phyloP scores from a whole-genome alignment of 345 rosid species.

The Combretum micranthum region DNA sequence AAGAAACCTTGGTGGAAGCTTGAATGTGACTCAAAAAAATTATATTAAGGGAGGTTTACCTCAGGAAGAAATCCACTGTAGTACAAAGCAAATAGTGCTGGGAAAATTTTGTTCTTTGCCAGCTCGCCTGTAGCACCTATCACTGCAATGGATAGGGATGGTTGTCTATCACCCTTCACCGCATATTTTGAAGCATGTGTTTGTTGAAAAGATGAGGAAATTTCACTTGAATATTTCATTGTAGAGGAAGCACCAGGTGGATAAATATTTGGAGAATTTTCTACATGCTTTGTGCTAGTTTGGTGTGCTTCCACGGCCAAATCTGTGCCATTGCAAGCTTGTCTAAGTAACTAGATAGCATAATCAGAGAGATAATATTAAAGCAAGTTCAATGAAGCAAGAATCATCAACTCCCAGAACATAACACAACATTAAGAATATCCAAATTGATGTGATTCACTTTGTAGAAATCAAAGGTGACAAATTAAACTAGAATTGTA shows the following conservation, averaged over 20 bases:
- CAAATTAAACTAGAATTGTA: not conserved
- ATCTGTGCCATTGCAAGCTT: no score
- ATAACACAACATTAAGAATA: no score
- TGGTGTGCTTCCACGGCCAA: no score
- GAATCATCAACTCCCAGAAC: no score
- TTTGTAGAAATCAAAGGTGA: not conserved
- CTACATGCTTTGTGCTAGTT: constrained; percentile 14
- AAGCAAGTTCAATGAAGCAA: no score
- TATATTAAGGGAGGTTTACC: constrained; percentile 28
- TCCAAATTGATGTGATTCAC: no score
- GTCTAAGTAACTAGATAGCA: no score
- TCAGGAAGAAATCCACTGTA: constrained; percentile 74
- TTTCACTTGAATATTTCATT: constrained; percentile 7
- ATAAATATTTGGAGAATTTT: constrained; percentile 8
- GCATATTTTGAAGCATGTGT: constrained; percentile 18
- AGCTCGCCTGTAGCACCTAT: constrained; percentile 78
- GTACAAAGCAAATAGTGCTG: constrained; percentile 69
- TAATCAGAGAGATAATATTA: no score
- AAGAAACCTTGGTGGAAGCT: no score
- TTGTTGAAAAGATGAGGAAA: constrained; percentile 11
- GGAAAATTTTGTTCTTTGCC: constrained; percentile 59
- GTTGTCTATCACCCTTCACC: constrained; percentile 22
- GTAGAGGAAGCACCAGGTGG: constrained; percentile 8
- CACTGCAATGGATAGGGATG: constrained; percentile 66
- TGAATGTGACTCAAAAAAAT: not conserved